Base-by-base conservation (phyloP, 345 rosid species). In the Ceriops zippeliana region DNA sequence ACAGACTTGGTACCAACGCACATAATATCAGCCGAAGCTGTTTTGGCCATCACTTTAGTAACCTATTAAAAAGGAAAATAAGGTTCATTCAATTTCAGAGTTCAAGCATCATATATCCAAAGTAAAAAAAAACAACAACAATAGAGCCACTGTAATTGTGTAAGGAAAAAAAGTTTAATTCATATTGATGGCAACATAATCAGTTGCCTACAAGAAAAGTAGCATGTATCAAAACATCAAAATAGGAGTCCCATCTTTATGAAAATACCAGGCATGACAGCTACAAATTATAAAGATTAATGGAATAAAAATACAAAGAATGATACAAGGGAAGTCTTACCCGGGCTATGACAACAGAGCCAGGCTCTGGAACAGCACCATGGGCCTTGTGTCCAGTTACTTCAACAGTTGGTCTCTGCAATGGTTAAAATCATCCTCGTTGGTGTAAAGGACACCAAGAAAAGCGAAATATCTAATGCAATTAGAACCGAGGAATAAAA, bases 1-100 rank as follows among this genome's bases (percentile, higher is more conserved):
- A 93, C 89, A 0, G 96, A 81, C 77, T 88, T 93, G 32, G 90
- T 35, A 62, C 91, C 97, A 74, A 93, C 90, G 71, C 98, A 93
- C 83, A 89, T 76, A 70, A 93, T 89, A 82, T 91, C 91, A 67
- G 82, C 90, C 16, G 96, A 73, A 58, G 95, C 95, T 85, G 78
- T 82, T 49, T 78, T 83, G n/a, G 91, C 80, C 86, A 86, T 86
- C 69, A 93, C 96, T 84, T 88, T 93, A 8, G 98, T 89, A 59
- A 93, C 85, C 93, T 92, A 74, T 62, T 1, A 60, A 51, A 38
- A 53, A 59, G 38, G 6, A 66, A 54, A 20, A 63, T 63, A 24
- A 53, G 17, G 4, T n/a, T 42, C 5, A 38, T 26, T 21, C 16
- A 13, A 4, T 37, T 52, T 27, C 35, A 37, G 16, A 58, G 46